A percentile compares a stretch with the other conserved stretches of the same genome.
phyloP scores from a whole-genome alignment of 495 filamentous ascomycete genomes.

The Podospora appendiculata region DNA sequence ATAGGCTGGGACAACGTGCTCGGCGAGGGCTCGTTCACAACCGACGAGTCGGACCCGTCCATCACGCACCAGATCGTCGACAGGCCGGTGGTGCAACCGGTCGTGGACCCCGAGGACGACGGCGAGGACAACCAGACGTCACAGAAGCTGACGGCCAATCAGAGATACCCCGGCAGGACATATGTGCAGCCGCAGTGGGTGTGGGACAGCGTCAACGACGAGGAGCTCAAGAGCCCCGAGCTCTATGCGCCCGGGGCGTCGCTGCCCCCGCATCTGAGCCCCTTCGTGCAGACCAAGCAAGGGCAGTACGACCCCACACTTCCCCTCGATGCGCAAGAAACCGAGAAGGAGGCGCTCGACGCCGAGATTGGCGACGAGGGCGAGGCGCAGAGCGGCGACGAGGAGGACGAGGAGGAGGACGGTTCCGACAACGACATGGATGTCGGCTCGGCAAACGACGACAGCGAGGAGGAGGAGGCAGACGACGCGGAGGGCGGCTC shows the following conservation, averaged over 20 bases:
- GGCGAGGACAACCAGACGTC: constrained; percentile 49
- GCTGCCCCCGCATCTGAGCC: constrained; percentile 89
- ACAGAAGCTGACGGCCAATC: constrained; percentile 44
- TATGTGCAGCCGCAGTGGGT: constrained; percentile 98
- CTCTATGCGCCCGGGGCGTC: constrained; percentile 83
- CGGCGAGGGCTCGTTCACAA: constrained; percentile 86
- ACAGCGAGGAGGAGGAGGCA: constrained; percentile 35
- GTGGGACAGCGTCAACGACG: constrained; percentile 91
- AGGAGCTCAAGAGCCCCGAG: constrained; percentile 77
- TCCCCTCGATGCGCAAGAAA: constrained; percentile 72
- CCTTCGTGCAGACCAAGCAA: constrained; percentile 81
- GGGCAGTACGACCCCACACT: constrained; percentile 84
- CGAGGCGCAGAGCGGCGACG: constrained; percentile 29
- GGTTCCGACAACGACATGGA: constrained; percentile 33
- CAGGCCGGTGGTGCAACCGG: constrained; percentile 59
- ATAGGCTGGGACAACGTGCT: constrained; percentile 88
- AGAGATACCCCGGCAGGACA: constrained; percentile 75
- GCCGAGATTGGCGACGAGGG: constrained; percentile 48
- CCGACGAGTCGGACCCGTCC: constrained; percentile 72
- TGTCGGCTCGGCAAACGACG: constrained; percentile 33
- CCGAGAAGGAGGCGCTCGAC: constrained; percentile 66
- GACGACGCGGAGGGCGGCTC: constrained; percentile 28
- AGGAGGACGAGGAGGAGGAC: constrained; percentile 29
- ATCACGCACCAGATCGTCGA: constrained; percentile 98
- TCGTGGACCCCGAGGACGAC: constrained; percentile 50